Conservation (phyloP, 1,139 yeast genomes). For the Trichomonascaceae sp. region DNA sequence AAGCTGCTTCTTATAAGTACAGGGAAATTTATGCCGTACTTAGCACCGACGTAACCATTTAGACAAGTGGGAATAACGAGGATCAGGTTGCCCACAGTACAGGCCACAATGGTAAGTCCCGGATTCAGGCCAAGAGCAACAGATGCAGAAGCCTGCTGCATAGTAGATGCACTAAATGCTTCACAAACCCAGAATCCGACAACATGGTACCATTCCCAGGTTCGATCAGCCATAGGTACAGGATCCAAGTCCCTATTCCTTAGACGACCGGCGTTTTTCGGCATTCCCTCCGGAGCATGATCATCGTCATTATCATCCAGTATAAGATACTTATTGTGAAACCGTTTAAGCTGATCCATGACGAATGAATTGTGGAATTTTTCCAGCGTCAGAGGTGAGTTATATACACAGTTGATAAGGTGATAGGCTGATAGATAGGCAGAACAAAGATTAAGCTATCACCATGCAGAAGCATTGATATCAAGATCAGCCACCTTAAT, state of each 20-base stretch:
- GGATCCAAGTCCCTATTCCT: constrained; percentile 53
- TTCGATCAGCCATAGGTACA: constrained; percentile 51
- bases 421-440: background rate
- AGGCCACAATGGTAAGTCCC: constrained; percentile 21
- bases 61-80: constrained; percentile 57
- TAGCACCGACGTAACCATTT: constrained; percentile 63
- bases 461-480: background rate
- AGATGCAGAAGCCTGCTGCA: constrained; percentile 22
- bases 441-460: background rate
- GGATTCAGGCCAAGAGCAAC: constrained; percentile 23
- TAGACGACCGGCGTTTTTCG: background rate
- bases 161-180: constrained; percentile 51
- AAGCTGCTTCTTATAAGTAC: constrained; percentile 65
- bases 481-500: background rate
- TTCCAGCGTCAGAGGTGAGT: background rate
- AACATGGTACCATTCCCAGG: constrained; percentile 71
- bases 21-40: constrained; percentile 72
- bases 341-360: background rate
- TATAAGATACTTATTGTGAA: background rate
- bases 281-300: background rate
- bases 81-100: constrained; percentile 47
- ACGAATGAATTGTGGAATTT: background rate
- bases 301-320: background rate
- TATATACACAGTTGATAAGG: background rate
- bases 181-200: constrained; percentile 75